Percentiles rank a stretch among this genome's conserved stretches.
Conservation (phyloP, 2,329 filamentous ascomycete genomes). For the Beauveria australis region DNA sequence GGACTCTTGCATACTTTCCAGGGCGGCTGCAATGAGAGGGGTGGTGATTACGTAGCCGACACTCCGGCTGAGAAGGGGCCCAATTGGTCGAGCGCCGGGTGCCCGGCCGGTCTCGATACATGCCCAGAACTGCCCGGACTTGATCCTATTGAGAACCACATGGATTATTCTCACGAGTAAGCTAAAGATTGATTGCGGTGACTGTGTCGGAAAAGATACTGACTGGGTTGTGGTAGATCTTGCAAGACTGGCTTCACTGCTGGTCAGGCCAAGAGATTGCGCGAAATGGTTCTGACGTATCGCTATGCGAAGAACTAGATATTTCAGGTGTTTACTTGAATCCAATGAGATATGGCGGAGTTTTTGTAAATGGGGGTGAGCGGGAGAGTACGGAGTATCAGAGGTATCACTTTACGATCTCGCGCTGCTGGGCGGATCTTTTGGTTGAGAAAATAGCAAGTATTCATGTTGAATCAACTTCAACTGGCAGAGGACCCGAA, state of each 20-base stretch:
- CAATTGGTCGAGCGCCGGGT: constrained; percentile 22
- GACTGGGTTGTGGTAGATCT: background rate
- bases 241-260: constrained; percentile 3
- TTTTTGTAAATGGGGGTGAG: background rate
- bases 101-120: constrained; percentile 28
- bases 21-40: constrained; percentile 28
- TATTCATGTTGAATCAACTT: background rate
- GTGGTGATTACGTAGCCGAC: constrained; percentile 32
- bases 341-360: too few species aligned
- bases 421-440: background rate
- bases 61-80: constrained; percentile 29
- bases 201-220: background rate
- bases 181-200: background rate
- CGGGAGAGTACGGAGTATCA: too few species aligned
- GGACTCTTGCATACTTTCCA: constrained; percentile 41
- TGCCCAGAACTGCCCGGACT: constrained; percentile 24
- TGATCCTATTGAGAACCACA: constrained; percentile 31
- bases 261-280: background rate
- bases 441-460: background rate
- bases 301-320: background rate
- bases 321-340: background rate
- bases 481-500: too few species aligned
- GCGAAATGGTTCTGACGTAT: background rate
- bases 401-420: background rate
- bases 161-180: constrained; percentile 26